phyloP scores from a whole-genome alignment of 495 filamentous ascomycete species.

The Penicillium paxilli region DNA sequence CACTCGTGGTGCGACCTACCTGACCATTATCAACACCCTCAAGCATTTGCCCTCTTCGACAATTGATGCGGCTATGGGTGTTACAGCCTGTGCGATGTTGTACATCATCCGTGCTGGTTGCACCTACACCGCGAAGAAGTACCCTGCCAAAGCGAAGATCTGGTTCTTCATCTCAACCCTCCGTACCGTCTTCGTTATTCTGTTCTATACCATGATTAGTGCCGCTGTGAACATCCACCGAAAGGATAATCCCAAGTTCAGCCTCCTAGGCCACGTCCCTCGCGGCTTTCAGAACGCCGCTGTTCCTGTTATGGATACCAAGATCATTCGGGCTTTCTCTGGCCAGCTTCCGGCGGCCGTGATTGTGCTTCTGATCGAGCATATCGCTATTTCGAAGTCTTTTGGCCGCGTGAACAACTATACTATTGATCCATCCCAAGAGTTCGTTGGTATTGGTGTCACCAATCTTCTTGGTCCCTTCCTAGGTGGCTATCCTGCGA shows the following conservation, averaged over 20 bases:
- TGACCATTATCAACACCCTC: conserved; percentile 83
- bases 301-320: conserved; percentile 68
- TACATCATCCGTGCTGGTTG: conserved; percentile 77
- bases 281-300: conserved; percentile 78
- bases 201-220: conserved; percentile 92
- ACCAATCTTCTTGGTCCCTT: conserved; percentile 92
- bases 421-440: conserved; percentile 95
- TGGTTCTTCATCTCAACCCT: conserved; percentile 91
- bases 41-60: conserved; percentile 67
- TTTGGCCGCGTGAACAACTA: conserved; percentile 98
- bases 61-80: conserved; percentile 85
- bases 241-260: conserved; percentile 52
- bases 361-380: conserved; percentile 93
- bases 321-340: conserved; percentile 62
- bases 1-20: conserved; percentile 77
- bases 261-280: conserved; percentile 74
- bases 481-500: conserved; percentile 90
- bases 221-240: conserved; percentile 73
- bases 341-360: conserved; percentile 73
- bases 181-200: conserved; percentile 86
- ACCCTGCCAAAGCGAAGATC: conserved; percentile 66
- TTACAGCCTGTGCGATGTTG: conserved; percentile 79
- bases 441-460: conserved; percentile 92
- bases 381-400: conserved; percentile 97
- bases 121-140: conserved; percentile 64